A percentile compares a stretch with the other conserved stretches of the same genome.
These are phyloP conservation scores for Zymoseptoria crescenta DNA, from an alignment of 2,329 filamentous ascomycete species.

Conservation along the genomic window DNA sequence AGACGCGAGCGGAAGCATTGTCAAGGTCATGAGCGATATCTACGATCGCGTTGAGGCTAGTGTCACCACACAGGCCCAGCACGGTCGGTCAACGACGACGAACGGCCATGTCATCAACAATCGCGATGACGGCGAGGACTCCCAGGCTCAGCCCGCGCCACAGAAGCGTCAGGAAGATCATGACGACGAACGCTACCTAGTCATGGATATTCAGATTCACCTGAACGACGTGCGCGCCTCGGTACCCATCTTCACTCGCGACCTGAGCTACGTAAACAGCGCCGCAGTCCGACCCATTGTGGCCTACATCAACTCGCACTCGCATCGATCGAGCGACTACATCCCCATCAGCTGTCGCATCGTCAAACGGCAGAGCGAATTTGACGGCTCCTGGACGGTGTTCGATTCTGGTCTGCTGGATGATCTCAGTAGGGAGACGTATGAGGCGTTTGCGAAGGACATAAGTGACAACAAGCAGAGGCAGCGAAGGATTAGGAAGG, in stretches of 20 bases:
- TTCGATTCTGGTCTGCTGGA: constrained; percentile 93
- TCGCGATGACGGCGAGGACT: constrained; percentile 7
- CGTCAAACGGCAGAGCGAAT: constrained; percentile 80
- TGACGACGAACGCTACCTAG: constrained; percentile 68
- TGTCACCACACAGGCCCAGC: constrained; percentile 47
- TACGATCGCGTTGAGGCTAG: constrained; percentile 94
- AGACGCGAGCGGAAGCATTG: constrained; percentile 79
- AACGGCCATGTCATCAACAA: constrained; percentile 20
- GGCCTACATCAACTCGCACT: constrained; percentile 90
- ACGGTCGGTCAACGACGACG: constrained; percentile 7
- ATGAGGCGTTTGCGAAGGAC: constrained; percentile 85
- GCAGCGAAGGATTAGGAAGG: constrained; percentile 83
- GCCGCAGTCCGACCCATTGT: constrained; percentile 92
- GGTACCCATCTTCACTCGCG: constrained; percentile 83
- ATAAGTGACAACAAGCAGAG: constrained; percentile 85
- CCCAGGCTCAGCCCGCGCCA: neutral
- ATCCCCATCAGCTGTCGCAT: constrained; percentile 93
- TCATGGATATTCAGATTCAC: constrained; percentile 92
- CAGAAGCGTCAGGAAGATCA: constrained; percentile 8
- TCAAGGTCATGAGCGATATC: constrained; percentile 93
- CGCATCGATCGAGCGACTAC: constrained; percentile 58
- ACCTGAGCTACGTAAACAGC: constrained; percentile 93
- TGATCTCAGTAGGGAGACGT: constrained; percentile 86
- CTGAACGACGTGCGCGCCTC: constrained; percentile 90
- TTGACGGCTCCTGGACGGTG: constrained; percentile 90